phyloP scores from a whole-genome alignment of 305 asterid genomes.

The Solanum chacoense region DNA sequence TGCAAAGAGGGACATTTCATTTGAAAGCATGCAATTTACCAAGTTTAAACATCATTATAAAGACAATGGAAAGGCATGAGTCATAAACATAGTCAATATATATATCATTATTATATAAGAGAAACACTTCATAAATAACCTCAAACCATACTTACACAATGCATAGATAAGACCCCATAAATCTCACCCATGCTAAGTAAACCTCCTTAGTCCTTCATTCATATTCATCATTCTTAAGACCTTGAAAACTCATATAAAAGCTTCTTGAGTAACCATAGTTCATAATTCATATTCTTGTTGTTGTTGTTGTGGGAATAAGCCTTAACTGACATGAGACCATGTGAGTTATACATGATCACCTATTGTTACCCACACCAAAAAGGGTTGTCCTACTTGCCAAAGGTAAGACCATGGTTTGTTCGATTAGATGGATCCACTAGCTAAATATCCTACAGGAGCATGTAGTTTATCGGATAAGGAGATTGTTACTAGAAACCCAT shows the following conservation, averaged over 20 bases:
- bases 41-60: not conserved
- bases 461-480: not conserved
- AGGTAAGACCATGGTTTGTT: not conserved
- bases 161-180: not conserved
- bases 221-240: not conserved
- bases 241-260: not conserved
- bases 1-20: not conserved
- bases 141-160: not conserved
- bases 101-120: not conserved
- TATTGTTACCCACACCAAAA: not conserved
- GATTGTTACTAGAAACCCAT: not conserved
- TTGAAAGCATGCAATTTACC: too few relatives aligned
- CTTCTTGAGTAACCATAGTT: not conserved
- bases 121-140: not conserved
- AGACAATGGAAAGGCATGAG: not conserved
- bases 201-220: not conserved
- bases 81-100: not conserved
- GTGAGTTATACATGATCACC: not conserved
- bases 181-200: not conserved
- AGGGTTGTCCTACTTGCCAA: not conserved
- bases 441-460: not conserved
- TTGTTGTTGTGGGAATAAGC: not conserved
- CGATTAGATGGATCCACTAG: not conserved
- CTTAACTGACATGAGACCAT: not conserved
- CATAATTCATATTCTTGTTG: not conserved